These are phyloP conservation scores for Phlyctochytrium arcticum DNA, from an alignment of 192 early-diverging fungal species.

Conservation along the genomic window DNA sequence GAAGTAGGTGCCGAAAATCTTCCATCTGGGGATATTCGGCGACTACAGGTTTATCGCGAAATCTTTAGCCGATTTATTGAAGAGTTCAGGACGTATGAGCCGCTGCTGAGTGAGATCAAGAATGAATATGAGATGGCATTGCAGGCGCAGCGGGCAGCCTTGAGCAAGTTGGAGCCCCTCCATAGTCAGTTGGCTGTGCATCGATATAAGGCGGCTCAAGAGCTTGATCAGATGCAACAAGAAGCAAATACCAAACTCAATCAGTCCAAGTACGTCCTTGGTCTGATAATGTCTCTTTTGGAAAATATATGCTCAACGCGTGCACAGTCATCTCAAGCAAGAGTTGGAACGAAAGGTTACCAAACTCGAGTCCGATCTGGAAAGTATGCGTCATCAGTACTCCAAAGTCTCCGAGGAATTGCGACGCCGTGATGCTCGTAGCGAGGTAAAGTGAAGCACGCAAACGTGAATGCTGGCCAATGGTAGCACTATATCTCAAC, in stretches of 20 bases:
- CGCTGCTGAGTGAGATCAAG: constrained; percentile 52
- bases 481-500: no score
- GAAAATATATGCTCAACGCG: background rate
- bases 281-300: background rate
- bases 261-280: constrained; percentile 16
- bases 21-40: constrained; percentile 22
- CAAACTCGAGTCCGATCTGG: constrained; percentile 17
- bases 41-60: constrained; percentile 44
- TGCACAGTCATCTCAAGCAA: constrained; percentile 8
- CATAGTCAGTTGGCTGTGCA: constrained; percentile 31
- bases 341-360: constrained; percentile 21
- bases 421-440: constrained; percentile 15
- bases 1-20: constrained; percentile 20
- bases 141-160: constrained; percentile 18
- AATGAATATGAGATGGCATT: constrained; percentile 46
- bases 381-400: constrained; percentile 22
- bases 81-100: constrained; percentile 55
- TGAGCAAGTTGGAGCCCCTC: constrained; percentile 22
- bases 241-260: constrained; percentile 15
- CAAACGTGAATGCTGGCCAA: no score
- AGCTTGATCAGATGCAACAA: constrained; percentile 21
- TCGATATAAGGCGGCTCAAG: constrained; percentile 33
- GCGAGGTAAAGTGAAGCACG: constrained; percentile 22
- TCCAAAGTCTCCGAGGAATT: constrained; percentile 23
- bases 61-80: constrained; percentile 49